phyloP scores from a whole-genome alignment of 768 basidiomycete genomes.

The Lactarius hengduanensis region DNA sequence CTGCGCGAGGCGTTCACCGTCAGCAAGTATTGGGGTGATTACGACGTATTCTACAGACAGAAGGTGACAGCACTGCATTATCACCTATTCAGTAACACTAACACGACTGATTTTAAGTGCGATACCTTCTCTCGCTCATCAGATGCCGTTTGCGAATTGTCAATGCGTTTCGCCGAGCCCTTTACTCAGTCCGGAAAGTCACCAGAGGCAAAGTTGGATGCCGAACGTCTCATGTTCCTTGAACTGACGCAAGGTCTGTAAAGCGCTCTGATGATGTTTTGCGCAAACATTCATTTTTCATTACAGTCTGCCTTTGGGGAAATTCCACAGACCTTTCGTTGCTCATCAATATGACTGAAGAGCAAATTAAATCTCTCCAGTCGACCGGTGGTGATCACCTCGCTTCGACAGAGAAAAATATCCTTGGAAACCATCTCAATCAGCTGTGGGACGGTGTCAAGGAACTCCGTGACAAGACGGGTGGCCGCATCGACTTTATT shows the following conservation, averaged over 20 bases:
- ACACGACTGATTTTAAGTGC: conserved; percentile 48
- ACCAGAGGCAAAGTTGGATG: conserved; percentile 57
- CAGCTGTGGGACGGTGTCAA: conserved; percentile 74
- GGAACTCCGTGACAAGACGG: conserved; percentile 42
- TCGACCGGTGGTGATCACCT: conserved; percentile 95
- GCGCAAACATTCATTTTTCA: not conserved
- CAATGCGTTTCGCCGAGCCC: conserved; percentile 86
- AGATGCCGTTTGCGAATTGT: conserved; percentile 92
- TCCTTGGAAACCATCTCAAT: conserved; percentile 80
- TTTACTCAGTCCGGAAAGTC: conserved; percentile 59
- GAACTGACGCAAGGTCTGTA: conserved; percentile 84
- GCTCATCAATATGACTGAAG: conserved; percentile 96
- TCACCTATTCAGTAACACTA: not conserved
- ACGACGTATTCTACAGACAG: conserved; percentile 95
- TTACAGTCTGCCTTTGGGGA: conserved; percentile 90
- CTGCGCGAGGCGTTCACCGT: conserved; percentile 92
- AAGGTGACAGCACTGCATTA: conserved; percentile 49
- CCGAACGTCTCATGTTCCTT: conserved; percentile 82
- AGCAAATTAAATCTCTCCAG: conserved; percentile 94
- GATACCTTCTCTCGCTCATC: conserved; percentile 93
- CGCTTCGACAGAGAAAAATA: conserved; percentile 95
- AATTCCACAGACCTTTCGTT: conserved; percentile 95
- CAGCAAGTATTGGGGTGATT: conserved; percentile 85
- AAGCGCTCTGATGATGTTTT: not conserved
- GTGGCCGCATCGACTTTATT: conserved; percentile 56